Conservation (phyloP, 2,329 filamentous ascomycete genomes). For the Fusarium equiseti region DNA sequence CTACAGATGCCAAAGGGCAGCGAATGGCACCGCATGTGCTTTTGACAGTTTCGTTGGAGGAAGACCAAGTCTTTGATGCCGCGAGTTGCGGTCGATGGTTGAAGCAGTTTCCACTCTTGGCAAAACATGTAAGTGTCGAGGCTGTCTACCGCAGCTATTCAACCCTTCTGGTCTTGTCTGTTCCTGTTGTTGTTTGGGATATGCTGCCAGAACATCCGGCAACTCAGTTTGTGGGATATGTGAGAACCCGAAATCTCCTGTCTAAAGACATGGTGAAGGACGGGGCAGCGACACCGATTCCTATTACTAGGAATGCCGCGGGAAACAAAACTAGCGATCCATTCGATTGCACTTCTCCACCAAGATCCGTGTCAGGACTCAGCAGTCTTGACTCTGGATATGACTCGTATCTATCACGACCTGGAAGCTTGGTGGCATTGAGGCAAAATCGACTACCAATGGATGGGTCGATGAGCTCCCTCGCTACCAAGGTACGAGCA, state of each 20-base stretch:
- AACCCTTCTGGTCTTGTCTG: slow-evolving; percentile 43
- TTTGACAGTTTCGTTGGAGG: slow-evolving; percentile 44
- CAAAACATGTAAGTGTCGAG: slow-evolving; percentile 44
- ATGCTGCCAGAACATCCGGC: slow-evolving; percentile 44
- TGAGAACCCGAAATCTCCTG: slow-evolving; percentile 43
- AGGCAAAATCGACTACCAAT: slow-evolving; percentile 35
- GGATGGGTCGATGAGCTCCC: slow-evolving; percentile 29
- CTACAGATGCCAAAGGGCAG: slow-evolving; percentile 40
- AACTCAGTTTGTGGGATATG: slow-evolving; percentile 47
- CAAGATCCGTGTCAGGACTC: slow-evolving; percentile 41
- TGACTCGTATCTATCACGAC: slow-evolving; percentile 42
- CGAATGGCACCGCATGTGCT: slow-evolving; percentile 43
- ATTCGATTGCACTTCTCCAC: slow-evolving; percentile 39
- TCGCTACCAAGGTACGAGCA: slow-evolving; percentile 31
- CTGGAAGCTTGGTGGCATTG: slow-evolving; percentile 34
- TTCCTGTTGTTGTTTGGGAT: slow-evolving; percentile 46
- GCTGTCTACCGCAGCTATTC: slow-evolving; percentile 45
- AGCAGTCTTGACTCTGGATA: slow-evolving; percentile 47
- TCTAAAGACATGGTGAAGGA: slow-evolving; percentile 25
- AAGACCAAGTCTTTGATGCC: slow-evolving; percentile 44
- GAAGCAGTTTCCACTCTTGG: slow-evolving; percentile 48
- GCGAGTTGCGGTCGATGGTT: slow-evolving; percentile 45
- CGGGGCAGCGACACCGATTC: slow-evolving; percentile 38
- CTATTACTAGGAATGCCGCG: slow-evolving; percentile 33
- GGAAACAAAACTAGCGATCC: slow-evolving; percentile 24